phyloP scores from a whole-genome alignment of 108 stramenopile genomes.

The Pelagomonas calceolata region DNA sequence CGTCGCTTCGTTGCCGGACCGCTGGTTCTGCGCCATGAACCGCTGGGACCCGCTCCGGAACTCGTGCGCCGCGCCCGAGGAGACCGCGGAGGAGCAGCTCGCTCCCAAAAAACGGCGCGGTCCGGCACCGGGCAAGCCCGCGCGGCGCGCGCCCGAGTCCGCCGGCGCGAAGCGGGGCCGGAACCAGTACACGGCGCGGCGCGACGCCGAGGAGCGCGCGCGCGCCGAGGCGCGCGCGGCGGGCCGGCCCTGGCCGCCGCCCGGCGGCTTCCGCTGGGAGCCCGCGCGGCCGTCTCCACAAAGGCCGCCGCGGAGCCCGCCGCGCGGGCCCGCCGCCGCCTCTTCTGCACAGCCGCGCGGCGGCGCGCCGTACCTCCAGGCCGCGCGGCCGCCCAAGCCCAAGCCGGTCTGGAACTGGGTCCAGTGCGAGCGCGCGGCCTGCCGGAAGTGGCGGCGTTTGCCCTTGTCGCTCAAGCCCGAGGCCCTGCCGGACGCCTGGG shows the following conservation, averaged over 20 bases:
- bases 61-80: constrained; percentile 51
- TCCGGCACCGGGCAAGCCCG: no score
- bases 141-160: no score
- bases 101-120: no score
- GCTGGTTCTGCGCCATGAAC: constrained; percentile 76
- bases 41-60: constrained; percentile 50
- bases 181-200: no score
- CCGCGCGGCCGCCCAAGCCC: not conserved
- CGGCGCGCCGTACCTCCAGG: not conserved
- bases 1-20: constrained; percentile 49
- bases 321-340: not conserved
- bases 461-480: not conserved
- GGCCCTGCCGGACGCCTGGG: not conserved
- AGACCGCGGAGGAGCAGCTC: no score
- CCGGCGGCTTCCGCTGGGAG: no score
- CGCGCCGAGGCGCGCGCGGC: no score
- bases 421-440: not conserved
- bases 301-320: not conserved
- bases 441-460: not conserved
- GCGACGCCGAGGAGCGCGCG: no score
- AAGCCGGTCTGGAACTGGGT: constrained; percentile 2
- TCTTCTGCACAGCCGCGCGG: not conserved
- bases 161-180: no score
- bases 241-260: no score
- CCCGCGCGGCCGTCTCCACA: not conserved